Evolutionary conservation across 345 rosid species (phyloP).

Genomic region (Mercurialis annua): DNA sequence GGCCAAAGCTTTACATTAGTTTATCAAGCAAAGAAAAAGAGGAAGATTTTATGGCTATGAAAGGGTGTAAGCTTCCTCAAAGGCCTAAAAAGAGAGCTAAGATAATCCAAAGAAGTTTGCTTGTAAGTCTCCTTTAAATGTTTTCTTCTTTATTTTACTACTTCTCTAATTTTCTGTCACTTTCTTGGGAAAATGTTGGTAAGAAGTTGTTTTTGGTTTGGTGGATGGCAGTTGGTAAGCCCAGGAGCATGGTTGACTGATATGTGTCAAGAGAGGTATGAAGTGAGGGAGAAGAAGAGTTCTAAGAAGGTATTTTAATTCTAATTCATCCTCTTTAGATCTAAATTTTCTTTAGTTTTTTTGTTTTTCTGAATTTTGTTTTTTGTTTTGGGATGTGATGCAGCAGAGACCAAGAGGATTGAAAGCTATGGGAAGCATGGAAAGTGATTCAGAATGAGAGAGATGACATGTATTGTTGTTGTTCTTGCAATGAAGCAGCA

Average conservation of each 20-base stretch:
- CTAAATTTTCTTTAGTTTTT: background rate
- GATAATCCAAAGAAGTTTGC: conserved; percentile 59
- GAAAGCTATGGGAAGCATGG: conserved; percentile 74
- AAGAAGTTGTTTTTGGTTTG: conserved; percentile 5
- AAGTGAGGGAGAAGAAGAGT: conserved; percentile 75
- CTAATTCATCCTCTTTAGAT: background rate
- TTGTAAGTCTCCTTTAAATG: conserved; percentile 47
- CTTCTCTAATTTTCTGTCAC: background rate
- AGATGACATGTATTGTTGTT: too few relatives aligned
- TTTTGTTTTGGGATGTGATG: conserved; percentile 10
- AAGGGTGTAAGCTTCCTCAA: conserved; percentile 74
- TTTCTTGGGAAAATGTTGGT: background rate
- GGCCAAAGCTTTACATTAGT: conserved; percentile 58
- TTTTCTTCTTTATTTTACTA: background rate
- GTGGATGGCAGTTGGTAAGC: conserved; percentile 56
- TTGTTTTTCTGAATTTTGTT: background rate
- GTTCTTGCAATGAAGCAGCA: conserved; percentile 9
- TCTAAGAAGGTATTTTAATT: conserved; percentile 50
- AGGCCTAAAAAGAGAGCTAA: conserved; percentile 78
- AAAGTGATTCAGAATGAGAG: conserved; percentile 62
- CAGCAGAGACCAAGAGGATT: conserved; percentile 81
- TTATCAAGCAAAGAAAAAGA: conserved; percentile 77
- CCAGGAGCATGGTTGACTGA: conserved; percentile 84
- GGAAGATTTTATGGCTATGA: conserved; percentile 75
- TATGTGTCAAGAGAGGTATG: conserved; percentile 77